Percentiles rank a stretch among this genome's conserved stretches.
Evolutionary conservation across 2,329 filamentous ascomycete genomes (phyloP).

Genomic region (Colletotrichum plurivorum): DNA sequence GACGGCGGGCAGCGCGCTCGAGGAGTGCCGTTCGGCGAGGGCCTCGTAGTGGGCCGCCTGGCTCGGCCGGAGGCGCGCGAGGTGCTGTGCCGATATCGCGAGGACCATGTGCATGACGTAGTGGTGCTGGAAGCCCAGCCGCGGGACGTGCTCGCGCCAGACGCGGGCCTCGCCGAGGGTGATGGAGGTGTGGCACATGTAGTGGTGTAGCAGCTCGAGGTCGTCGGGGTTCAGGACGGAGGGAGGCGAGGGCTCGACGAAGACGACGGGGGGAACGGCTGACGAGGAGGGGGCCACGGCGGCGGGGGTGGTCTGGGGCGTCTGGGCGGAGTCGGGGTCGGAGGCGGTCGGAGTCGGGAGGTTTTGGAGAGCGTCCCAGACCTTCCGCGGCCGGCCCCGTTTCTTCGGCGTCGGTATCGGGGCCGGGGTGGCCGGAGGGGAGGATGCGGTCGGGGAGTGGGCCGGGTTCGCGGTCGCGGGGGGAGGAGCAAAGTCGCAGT

Average conservation of each 20-base stretch:
- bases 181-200: conserved; percentile 41
- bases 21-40: conserved; percentile 43
- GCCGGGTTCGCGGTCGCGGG: not conserved
- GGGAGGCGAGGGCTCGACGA: not conserved
- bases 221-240: conserved; percentile 41
- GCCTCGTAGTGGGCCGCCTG: conserved; percentile 26
- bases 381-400: conserved; percentile 39
- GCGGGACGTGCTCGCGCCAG: conserved; percentile 42
- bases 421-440: not conserved
- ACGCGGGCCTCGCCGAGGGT: conserved; percentile 41
- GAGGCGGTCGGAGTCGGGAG: conserved; percentile 12
- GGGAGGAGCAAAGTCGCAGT: conserved; percentile 39
- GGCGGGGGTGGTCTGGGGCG: conserved; percentile 1
- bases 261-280: not conserved
- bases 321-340: conserved; percentile 11
- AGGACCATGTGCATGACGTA: conserved; percentile 45
- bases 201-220: conserved; percentile 46
- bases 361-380: conserved; percentile 36
- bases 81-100: conserved; percentile 44
- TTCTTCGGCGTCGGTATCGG: conserved; percentile 23
- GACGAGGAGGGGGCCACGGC: not conserved
- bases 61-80: conserved; percentile 34
- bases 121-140: conserved; percentile 44
- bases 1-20: conserved; percentile 39
- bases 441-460: conserved; percentile 18